Base-by-base conservation (phyloP, 179 eudicot genomes). In the Actinidia arguta region DNA sequence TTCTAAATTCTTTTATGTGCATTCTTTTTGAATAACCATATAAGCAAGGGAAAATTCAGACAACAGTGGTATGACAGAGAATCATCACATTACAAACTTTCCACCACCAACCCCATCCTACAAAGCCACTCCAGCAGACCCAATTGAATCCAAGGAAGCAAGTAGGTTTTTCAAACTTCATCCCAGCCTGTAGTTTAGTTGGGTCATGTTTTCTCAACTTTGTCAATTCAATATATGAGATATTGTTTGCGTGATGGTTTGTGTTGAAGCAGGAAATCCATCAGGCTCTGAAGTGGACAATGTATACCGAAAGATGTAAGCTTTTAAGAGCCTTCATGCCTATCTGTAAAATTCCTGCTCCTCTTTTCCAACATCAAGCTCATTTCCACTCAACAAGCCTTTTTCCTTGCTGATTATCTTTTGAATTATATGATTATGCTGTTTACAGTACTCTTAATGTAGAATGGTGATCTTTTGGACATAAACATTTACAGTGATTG, bases 211-310 rank as follows among this genome's bases (percentile, higher is more conserved):
- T 70, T 76, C 46, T 25, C 36, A 42, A 12, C n/a, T 58, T 69
- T 24, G 9, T 42, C 18, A 0, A 13, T 52, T 52, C 8, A 8
- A 59, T 42, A 54, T 52, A 7, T 31, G 25, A 39, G 66, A 36
- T 46, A 36, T 54, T 71, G 42, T 24, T 59, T 70, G 71, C 78
- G 75, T 76, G 76, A 81, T 58, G 73, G 66, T 48, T 80, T 74
- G 64, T 83, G 84, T 44, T 84, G 86, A 76, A 85, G 82, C 92
- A 92, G 94, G 90, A 79, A 63, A 81, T 70, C 78, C 86, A 80
- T 82, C 86, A 81, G 81, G 83, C 86, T 82, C 73, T 79, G 85
- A 80, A 75, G 22, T 63, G 78, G 89, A 71, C 82, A 85, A 51
- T 68, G 75, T 42, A 79, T 82, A 76, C 72, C 63, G 82, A 76